Percentiles rank a stretch among this genome's conserved stretches.
These are phyloP conservation scores for Tuber borchii DNA, from an alignment of 495 filamentous ascomycete species.

Conservation along the genomic window DNA sequence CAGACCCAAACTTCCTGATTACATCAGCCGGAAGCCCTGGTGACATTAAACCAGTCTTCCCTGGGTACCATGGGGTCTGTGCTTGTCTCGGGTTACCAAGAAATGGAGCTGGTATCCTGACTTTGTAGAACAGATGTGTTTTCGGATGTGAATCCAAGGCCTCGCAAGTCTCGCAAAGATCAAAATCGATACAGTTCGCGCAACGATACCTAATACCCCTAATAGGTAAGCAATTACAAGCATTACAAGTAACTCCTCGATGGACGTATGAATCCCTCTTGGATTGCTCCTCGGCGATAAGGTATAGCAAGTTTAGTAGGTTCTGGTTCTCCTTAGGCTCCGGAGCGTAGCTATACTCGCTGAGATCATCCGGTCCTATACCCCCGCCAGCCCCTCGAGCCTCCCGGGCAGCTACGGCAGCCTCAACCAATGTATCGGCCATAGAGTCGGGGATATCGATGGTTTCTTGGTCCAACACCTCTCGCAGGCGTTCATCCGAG, in stretches of 20 bases:
- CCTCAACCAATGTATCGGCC: constrained; percentile 32
- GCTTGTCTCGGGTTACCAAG: constrained; percentile 60
- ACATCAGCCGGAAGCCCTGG: constrained; percentile 58
- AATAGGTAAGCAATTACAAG: constrained; percentile 76
- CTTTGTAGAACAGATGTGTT: constrained; percentile 94
- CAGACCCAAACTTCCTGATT: constrained; percentile 58
- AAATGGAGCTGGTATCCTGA: constrained; percentile 65
- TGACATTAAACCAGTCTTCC: constrained; percentile 64
- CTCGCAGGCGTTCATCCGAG: constrained; percentile 29
- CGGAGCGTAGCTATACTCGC: constrained; percentile 26
- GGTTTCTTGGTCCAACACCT: constrained; percentile 16
- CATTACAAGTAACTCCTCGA: constrained; percentile 87
- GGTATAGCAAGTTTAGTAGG: constrained; percentile 53
- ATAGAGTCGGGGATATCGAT: constrained; percentile 31
- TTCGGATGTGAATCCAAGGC: constrained; percentile 75
- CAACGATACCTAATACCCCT: constrained; percentile 87
- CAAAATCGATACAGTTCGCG: constrained; percentile 85
- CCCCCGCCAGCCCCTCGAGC: constrained; percentile 32
- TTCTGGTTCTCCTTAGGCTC: constrained; percentile 51
- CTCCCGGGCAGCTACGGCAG: constrained; percentile 35
- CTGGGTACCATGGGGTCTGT: constrained; percentile 82
- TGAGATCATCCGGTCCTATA: constrained; percentile 28
- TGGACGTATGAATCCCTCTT: constrained; percentile 79
- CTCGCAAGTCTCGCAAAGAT: constrained; percentile 85
- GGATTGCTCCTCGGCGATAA: constrained; percentile 51